Base-by-base conservation (phyloP, 257 asterid species). In the Solanum clarkiae region DNA sequence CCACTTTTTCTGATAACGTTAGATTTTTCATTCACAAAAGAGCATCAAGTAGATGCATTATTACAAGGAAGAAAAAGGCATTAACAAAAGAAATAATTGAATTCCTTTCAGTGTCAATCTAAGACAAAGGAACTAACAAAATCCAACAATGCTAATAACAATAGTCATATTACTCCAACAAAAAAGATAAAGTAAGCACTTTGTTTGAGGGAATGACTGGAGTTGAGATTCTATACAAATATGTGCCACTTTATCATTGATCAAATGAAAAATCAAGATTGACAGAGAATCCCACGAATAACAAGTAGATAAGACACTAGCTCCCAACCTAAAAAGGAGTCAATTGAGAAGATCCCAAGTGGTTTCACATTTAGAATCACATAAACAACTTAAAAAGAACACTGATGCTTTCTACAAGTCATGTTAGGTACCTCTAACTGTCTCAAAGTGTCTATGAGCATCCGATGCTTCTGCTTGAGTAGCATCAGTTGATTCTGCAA, bases 391-490 rank as follows among this genome's bases (percentile, higher is more conserved):
- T 89, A 86, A 86, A 85, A 84, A 88, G 88, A 80, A 91, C 79
- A 87, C 86, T 81, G 90, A 83, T 81, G 68, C 87, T 88, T 88
- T 84, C 89, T 82, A 88, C 88, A 84, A 85, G 87, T 86, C 89
- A 77, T 87, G 88, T 84, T 89, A 81, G 91, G 93, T 96, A 96
- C 98, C 99, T 96, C 99, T 87, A 96, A 90, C 91, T 95, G 98
- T 40, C 96, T 94, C 87, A 95, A 87, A 7, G 98, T 92, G 91
- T 96, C 99, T 88, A 86, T 86, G 83, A 94, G 94, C 85, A 94
- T 89, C 97, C 92, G 85, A 84, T 94, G 96, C 93, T 95, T 96
- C 93, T 94, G 97, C 93, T 92, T 94, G 91, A 94, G 90, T 84
- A 94, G 66, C 89, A 85, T 84, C 89, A 96, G 84, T 89, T 94